Evolutionary conservation across 805 yeast species (phyloP).

Genomic region (Candida nemodendra): DNA sequence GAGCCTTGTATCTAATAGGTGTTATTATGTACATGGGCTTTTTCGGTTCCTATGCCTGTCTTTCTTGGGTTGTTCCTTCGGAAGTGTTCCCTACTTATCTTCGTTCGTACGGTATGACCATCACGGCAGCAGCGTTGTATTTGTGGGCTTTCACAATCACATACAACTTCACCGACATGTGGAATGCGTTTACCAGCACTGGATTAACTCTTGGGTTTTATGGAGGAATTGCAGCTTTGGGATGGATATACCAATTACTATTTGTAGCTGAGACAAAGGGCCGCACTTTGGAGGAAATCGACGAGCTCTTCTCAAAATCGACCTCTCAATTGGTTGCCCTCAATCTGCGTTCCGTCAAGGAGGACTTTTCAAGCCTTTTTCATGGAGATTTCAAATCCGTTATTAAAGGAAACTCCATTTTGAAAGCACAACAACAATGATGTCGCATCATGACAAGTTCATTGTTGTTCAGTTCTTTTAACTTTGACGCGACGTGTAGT

Average conservation of each 20-base stretch:
- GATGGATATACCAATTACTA: slow-evolving; percentile 50
- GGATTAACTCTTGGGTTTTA: slow-evolving; percentile 66
- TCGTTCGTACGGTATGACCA: slow-evolving; percentile 65
- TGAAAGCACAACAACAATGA: slow-evolving; percentile 14
- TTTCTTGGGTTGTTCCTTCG: slow-evolving; percentile 69
- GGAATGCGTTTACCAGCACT: slow-evolving; percentile 54
- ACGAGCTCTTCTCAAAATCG: slow-evolving; percentile 54
- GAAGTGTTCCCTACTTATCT: slow-evolving; percentile 60
- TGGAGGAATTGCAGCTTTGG: slow-evolving; percentile 63
- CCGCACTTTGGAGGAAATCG: slow-evolving; percentile 70
- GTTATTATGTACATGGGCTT: slow-evolving; percentile 61
- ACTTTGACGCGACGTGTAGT: too few species aligned
- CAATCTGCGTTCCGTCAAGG: slow-evolving; percentile 30
- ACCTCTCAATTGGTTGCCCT: slow-evolving; percentile 38
- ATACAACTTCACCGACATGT: slow-evolving; percentile 60
- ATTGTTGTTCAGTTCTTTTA: too few species aligned
- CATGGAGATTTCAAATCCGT: slow-evolving; percentile 18
- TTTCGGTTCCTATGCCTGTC: slow-evolving; percentile 64
- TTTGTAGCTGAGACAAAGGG: slow-evolving; percentile 74
- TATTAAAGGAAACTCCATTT: slow-evolving; percentile 9
- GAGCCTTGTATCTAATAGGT: slow-evolving; percentile 62
- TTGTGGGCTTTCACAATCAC: slow-evolving; percentile 65
- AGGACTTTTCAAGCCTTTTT: slow-evolving; percentile 18
- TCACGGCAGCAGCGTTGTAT: slow-evolving; percentile 53
- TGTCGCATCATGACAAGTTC: slow-evolving; percentile 10